phyloP scores from a whole-genome alignment of 1,139 yeast species.

The Saccharomyces hybrid region DNA sequence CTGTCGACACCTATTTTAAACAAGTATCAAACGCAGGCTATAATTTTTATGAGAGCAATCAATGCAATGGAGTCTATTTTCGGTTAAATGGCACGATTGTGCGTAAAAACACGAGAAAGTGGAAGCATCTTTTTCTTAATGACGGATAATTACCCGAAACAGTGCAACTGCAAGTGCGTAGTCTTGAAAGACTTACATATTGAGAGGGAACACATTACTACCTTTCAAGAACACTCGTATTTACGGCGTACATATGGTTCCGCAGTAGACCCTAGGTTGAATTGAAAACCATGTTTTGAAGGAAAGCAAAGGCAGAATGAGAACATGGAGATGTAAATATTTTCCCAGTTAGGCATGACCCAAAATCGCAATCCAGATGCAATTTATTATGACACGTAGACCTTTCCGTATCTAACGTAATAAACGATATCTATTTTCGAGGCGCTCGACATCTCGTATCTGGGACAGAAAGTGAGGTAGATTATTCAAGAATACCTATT shows the following conservation, averaged over 20 bases:
- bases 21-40: not conserved
- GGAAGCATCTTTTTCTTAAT: not conserved
- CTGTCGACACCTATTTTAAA: not conserved
- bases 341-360: not conserved
- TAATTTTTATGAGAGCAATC: not conserved
- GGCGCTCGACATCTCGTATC: not conserved
- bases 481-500: not conserved
- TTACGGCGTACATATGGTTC: not conserved
- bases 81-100: not conserved
- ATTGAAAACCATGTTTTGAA: not conserved
- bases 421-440: not conserved
- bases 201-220: not conserved
- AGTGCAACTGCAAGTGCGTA: not conserved
- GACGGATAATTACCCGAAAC: not conserved
- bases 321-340: not conserved
- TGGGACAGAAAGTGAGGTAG: not conserved
- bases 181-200: not conserved
- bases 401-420: not conserved
- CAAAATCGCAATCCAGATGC: not conserved
- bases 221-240: too few species aligned
- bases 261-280: not conserved
- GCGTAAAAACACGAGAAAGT: too few species aligned
- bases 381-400: not conserved
- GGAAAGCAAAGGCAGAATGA: not conserved
- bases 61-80: not conserved